phyloP scores from a whole-genome alignment of 2,329 filamentous ascomycete genomes.

The Apiospora sp. region DNA sequence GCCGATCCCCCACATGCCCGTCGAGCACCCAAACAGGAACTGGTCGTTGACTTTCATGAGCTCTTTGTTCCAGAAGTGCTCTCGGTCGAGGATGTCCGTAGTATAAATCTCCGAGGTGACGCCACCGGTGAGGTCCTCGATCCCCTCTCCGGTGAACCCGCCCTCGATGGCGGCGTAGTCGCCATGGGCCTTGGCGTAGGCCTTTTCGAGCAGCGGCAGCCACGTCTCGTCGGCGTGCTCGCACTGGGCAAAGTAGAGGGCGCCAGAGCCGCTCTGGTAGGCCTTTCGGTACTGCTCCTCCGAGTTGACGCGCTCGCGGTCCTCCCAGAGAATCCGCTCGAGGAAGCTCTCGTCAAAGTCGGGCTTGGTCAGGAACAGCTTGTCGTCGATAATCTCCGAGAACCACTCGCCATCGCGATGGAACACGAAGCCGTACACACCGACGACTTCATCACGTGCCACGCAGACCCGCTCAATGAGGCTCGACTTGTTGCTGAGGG shows the following conservation, averaged over 20 bases:
- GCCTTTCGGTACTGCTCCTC: constrained; percentile 67
- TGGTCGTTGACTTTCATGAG: constrained; percentile 80
- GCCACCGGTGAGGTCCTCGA: constrained; percentile 70
- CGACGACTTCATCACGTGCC: constrained; percentile 73
- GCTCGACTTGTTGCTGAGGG: constrained; percentile 75
- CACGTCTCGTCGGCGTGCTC: constrained; percentile 75
- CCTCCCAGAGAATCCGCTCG: constrained; percentile 55
- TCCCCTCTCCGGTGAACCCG: constrained; percentile 66
- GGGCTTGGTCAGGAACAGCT: constrained; percentile 63
- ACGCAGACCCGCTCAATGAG: constrained; percentile 80
- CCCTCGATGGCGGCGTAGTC: constrained; percentile 78
- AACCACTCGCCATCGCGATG: constrained; percentile 80
- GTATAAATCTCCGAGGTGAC: constrained; percentile 72
- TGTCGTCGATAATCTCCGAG: constrained; percentile 65
- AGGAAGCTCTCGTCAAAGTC: constrained; percentile 67
- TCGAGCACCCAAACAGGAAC: constrained; percentile 73
- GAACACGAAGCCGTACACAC: constrained; percentile 88
- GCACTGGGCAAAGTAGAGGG: constrained; percentile 76
- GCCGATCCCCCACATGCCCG: constrained; percentile 55
- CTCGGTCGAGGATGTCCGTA: constrained; percentile 75
- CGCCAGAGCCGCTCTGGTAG: constrained; percentile 73
- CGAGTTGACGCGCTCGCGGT: constrained; percentile 57
- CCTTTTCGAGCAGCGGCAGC: constrained; percentile 76
- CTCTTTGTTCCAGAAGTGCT: constrained; percentile 81
- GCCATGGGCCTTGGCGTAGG: constrained; percentile 77